Conservation (phyloP, 805 yeast genomes). For the Vanderwaltozyma verrucispora region DNA sequence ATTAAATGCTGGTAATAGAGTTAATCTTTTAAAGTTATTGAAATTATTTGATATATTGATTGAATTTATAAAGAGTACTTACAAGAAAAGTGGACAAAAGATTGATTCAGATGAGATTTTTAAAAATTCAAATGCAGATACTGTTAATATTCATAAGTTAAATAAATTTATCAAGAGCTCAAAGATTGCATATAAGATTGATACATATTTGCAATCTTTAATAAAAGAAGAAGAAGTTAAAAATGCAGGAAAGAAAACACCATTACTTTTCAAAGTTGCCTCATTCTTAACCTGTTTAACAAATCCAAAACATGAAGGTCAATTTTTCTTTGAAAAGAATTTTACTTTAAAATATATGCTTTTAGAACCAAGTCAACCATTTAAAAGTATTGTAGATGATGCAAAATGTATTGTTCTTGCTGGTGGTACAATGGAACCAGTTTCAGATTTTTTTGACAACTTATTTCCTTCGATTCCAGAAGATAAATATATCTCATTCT, state of each 20-base stretch:
- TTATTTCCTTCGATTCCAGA: slow-evolving; percentile 49
- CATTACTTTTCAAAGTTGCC: slow-evolving; percentile 55
- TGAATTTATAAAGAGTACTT: slow-evolving; percentile 34
- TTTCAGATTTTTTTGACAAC: slow-evolving; percentile 54
- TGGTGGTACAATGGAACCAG: slow-evolving; percentile 95
- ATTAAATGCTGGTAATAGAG: slow-evolving; percentile 61
- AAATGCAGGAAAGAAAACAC: slow-evolving; percentile 19
- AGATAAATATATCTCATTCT: slow-evolving; percentile 39
- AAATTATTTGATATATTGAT: slow-evolving; percentile 45
- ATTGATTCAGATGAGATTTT: slow-evolving; percentile 46
- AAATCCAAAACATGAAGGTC: slow-evolving; percentile 74
- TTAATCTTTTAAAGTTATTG: slow-evolving; percentile 52
- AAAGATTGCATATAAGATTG: slow-evolving; percentile 77
- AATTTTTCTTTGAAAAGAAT: slow-evolving; percentile 46
- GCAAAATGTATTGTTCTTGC: slow-evolving; percentile 67
- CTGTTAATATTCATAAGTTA: slow-evolving; percentile 57
- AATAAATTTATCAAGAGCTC: slow-evolving; percentile 53
- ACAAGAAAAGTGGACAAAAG: slow-evolving; percentile 42
- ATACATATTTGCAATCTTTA: slow-evolving; percentile 42
- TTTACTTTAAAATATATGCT: slow-evolving; percentile 52
- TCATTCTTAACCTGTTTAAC: slow-evolving; percentile 54
- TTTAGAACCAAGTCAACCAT: slow-evolving; percentile 67
- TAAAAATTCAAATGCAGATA: slow-evolving; percentile 50
- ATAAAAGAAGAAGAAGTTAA: slow-evolving; percentile 3
- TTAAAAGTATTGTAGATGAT: slow-evolving; percentile 53